Percentiles rank a stretch among this genome's conserved stretches.
These are phyloP conservation scores for Tolypocladium nubicola DNA, from an alignment of 2,329 filamentous ascomycete species.

Conservation along the genomic window DNA sequence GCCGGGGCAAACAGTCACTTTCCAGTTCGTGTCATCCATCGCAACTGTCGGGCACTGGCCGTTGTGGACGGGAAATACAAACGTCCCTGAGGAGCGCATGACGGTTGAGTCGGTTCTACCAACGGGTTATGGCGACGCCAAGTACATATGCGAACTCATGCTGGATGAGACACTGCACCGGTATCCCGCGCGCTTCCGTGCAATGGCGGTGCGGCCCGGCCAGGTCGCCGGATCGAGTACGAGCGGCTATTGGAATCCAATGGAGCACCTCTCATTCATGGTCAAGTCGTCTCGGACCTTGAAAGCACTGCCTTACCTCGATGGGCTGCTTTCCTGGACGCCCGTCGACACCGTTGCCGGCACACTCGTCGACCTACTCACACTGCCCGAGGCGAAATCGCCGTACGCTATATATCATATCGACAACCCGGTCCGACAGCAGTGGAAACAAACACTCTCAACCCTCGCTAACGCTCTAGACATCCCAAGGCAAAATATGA, in stretches of 20 bases:
- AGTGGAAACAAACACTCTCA: conserved; percentile 5
- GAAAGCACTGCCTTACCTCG: conserved; percentile 26
- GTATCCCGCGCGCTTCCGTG: conserved; percentile 28
- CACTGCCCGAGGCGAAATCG: background rate
- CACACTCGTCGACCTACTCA: conserved; percentile 5
- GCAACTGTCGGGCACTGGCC: conserved; percentile 22
- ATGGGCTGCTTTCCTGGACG: conserved; percentile 30
- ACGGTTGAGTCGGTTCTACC: conserved; percentile 27
- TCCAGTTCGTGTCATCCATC: conserved; percentile 32
- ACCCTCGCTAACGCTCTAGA: background rate
- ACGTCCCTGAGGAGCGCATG: conserved; percentile 32
- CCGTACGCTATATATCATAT: conserved; percentile 10
- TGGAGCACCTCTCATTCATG: conserved; percentile 38
- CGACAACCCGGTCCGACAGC: conserved; percentile 10
- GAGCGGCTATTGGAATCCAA: conserved; percentile 43
- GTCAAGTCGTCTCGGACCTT: conserved; percentile 38
- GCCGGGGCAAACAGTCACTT: conserved; percentile 11
- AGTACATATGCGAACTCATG: conserved; percentile 38
- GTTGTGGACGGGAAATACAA: conserved; percentile 8
- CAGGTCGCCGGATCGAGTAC: conserved; percentile 40
- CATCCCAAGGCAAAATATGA: background rate
- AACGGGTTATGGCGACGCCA: conserved; percentile 40
- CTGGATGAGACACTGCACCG: conserved; percentile 34
- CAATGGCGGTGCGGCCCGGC: conserved; percentile 33
- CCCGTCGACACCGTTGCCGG: conserved; percentile 26